Evolutionary conservation across 306 rosid genomes (phyloP), one percentile per base, ranked within the genome.

Genomic region (Betula pendula): DNA sequence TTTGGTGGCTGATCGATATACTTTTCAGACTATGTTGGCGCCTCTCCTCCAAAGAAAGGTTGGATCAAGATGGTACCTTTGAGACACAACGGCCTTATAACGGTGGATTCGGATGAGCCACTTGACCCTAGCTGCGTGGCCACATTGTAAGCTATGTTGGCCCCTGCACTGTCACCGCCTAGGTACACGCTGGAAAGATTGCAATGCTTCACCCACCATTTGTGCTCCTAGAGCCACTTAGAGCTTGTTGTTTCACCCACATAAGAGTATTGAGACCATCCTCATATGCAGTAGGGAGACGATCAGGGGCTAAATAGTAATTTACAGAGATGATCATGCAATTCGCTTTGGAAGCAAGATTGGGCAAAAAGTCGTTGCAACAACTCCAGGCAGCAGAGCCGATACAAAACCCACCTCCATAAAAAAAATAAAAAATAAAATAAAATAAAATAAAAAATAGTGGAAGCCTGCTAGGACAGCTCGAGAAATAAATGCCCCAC

Each of bases 371-470:
- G 31, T 90, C 91, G 47, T 91, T 94, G 87, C 92, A 94, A 78
- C 97, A 90, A 63, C 85, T 86, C 97, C 98, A 94, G 31, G 96
- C 83, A 43, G 95, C 92, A 16, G 96, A 94, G 58, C 97, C 98
- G 65, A 92, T 86, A 68, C 98, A 94, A 65, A 94, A 94, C n/a
- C 98, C 98, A 24, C 97, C 96, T 20, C 97, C 96, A 35, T 94
- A 97, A 84, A 92, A 94, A 84, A 90, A 94, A 68, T n/a, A n/a
- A n/a, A n/a, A n/a, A n/a, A n/a, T n/a, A n/a, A n/a, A n/a, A n/a
- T n/a, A n/a, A n/a, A n/a, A n/a, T n/a, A n/a, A n/a, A n/a, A n/a
- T n/a, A n/a, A 94, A 83, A 60, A 94, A 73, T 83, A 90, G 52
- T 14, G 96, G 91, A 71, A 81, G 81, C 71, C 49, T 73, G 53